Percentiles rank a stretch among this genome's conserved stretches.
phyloP scores from a whole-genome alignment of 495 filamentous ascomycete genomes.

The Neurospora sp. region DNA sequence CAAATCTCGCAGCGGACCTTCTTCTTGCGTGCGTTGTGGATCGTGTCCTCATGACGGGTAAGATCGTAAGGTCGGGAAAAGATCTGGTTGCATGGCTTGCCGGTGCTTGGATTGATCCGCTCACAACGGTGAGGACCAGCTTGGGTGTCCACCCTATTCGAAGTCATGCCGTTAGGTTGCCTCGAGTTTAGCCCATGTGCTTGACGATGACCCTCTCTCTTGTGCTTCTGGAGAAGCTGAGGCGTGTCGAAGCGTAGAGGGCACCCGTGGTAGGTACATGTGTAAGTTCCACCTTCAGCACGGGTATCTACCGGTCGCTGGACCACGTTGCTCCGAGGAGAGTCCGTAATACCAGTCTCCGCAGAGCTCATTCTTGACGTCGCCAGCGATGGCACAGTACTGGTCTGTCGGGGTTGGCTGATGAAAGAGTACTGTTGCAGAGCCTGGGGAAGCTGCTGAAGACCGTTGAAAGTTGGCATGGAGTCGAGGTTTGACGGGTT shows the following conservation, averaged over 20 bases:
- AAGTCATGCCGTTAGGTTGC: neutral
- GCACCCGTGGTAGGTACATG: conserved; percentile 90
- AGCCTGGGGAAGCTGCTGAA: neutral
- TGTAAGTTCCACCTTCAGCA: conserved; percentile 82
- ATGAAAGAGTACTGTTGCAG: conserved; percentile 50
- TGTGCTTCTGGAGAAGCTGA: conserved; percentile 83
- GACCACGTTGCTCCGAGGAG: conserved; percentile 16
- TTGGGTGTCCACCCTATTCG: conserved; percentile 43
- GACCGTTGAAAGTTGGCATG: conserved; percentile 19
- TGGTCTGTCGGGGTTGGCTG: conserved; percentile 29
- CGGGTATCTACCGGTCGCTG: conserved; percentile 50
- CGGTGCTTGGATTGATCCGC: conserved; percentile 88
- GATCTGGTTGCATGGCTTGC: conserved; percentile 89
- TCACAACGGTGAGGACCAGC: conserved; percentile 84
- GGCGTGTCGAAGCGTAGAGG: conserved; percentile 79
- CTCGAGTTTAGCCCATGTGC: conserved; percentile 27
- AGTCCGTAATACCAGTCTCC: conserved; percentile 24
- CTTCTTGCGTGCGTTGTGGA: conserved; percentile 87
- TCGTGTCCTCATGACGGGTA: conserved; percentile 93
- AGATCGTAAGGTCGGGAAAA: conserved; percentile 98
- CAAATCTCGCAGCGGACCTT: conserved; percentile 93
- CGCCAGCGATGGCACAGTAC: conserved; percentile 34
- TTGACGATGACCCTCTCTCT: conserved; percentile 83
- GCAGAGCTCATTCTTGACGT: conserved; percentile 33
- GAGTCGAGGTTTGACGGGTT: conserved; percentile 17